Evolutionary conservation across 176 grass and related monocot species (phyloP).

Genomic region (Aegilops umbellulata): DNA sequence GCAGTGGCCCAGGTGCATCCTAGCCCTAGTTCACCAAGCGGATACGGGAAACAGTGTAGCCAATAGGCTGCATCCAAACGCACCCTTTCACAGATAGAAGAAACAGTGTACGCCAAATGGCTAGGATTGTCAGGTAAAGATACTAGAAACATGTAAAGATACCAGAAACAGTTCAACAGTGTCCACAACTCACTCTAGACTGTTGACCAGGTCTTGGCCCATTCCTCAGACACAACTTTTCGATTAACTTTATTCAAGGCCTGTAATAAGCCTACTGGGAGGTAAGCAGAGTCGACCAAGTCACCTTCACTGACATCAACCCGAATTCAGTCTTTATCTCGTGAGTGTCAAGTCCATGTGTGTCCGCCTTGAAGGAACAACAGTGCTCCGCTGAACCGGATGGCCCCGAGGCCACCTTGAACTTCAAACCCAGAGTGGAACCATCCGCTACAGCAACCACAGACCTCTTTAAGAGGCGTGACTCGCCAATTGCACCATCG

Average conservation of each 20-base stretch:
- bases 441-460: background rate
- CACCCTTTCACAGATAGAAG: too few species aligned
- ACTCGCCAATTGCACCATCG: background rate
- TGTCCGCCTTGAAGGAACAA: background rate
- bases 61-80: too few species aligned
- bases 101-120: too few species aligned
- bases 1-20: too few species aligned
- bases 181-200: background rate
- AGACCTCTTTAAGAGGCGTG: background rate
- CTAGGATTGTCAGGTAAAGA: too few species aligned
- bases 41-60: too few species aligned
- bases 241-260: background rate
- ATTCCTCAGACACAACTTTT: background rate
- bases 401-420: background rate
- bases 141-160: background rate
- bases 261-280: background rate
- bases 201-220: background rate
- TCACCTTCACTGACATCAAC: background rate
- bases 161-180: background rate
- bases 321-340: background rate
- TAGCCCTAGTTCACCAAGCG: too few species aligned
- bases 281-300: background rate
- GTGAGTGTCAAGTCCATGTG: background rate
- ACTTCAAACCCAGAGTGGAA: conserved; percentile 2
- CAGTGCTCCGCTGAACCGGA: background rate